Evolutionary conservation across 257 asterid species (phyloP), one percentile per base, ranked within the genome.

Genomic region (Solanum neorickii): DNA sequence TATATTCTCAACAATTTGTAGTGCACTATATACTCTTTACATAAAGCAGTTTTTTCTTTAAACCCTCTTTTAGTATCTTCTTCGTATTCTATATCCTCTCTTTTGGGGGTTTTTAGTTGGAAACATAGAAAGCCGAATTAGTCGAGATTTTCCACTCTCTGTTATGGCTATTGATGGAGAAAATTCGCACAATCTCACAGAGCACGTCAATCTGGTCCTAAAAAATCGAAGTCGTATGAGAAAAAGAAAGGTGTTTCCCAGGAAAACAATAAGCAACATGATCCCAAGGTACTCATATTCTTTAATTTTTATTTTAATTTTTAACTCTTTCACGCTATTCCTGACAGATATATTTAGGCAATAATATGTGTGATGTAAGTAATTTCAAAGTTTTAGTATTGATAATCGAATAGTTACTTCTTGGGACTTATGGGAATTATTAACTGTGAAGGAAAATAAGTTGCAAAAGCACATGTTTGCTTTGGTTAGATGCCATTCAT

Each of bases 171-270:
- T 23, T 6, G 91, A 92, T 6, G 90, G 87, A 73, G 92, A 88
- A 12, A 95, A 91, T 92, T 90, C 84, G 82, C 98, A 95, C 95
- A 97, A 90, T 89, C 95, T 83, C 98, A 97, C 12, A 91, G 98
- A 88, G 80, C 91, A 46, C 94, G 92, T 46, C 91, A 91, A 89
- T 87, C 97, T 7, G 98, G 98, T 73, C 93, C 98, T 31, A 94
- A 93, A 90, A 95, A 95, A 85, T 59, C 93, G 0, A 94, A 92
- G 89, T 82, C 92, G 13, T 90, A 93, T 86, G 96, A 91, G 89
- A 96, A 89, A 84, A 92, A 87, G 88, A 90, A 78, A 13, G 39
- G 25, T 11, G 42, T 47, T 78, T 47, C 87, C 12, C 72, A 86
- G 15, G 87, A 94, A 90, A 88, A 90, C 29, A 92, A 94, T 69